Evolutionary conservation across 345 rosid species (phyloP).

Genomic region (Eucalyptus lansdowneana): DNA sequence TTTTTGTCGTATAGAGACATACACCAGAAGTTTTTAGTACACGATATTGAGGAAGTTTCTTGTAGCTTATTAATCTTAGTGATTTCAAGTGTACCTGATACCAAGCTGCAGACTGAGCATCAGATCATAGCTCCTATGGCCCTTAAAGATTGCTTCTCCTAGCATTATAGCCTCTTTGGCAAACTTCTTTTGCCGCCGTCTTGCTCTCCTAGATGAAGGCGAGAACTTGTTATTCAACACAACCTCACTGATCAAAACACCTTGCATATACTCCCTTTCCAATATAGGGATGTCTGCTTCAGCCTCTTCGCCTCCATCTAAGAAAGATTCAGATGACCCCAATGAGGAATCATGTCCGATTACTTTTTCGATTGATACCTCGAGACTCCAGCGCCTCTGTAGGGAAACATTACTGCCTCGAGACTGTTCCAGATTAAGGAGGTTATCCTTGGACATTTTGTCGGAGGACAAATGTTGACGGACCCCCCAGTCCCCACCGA

Average conservation of each 20-base stretch:
- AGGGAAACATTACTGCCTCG: constrained; percentile 57
- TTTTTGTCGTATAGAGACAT: background rate
- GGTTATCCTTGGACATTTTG: constrained; percentile 54
- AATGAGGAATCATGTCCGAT: constrained; percentile 65
- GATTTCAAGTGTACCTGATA: constrained; percentile 42
- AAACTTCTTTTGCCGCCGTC: constrained; percentile 49
- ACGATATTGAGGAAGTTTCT: background rate
- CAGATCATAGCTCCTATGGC: constrained; percentile 94
- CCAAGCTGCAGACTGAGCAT: constrained; percentile 97
- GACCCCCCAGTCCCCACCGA: constrained; percentile 22
- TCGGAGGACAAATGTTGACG: constrained; percentile 15
- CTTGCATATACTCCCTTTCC: constrained; percentile 98
- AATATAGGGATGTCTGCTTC: constrained; percentile 43
- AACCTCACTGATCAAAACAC: constrained; percentile 84
- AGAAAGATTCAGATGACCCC: constrained; percentile 22
- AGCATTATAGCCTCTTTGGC: constrained; percentile 81
- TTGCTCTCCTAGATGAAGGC: constrained; percentile 64
- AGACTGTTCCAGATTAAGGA: constrained; percentile 75
- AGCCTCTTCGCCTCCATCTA: constrained; percentile 26
- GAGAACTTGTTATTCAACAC: constrained; percentile 64
- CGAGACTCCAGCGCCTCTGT: constrained; percentile 97
- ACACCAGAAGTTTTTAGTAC: background rate
- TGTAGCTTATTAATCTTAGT: background rate
- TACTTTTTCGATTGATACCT: constrained; percentile 91
- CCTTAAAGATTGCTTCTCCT: constrained; percentile 92